Evolutionary conservation across 2,329 filamentous ascomycete species (phyloP).

Genomic region (Coniochaeta pulveracea): DNA sequence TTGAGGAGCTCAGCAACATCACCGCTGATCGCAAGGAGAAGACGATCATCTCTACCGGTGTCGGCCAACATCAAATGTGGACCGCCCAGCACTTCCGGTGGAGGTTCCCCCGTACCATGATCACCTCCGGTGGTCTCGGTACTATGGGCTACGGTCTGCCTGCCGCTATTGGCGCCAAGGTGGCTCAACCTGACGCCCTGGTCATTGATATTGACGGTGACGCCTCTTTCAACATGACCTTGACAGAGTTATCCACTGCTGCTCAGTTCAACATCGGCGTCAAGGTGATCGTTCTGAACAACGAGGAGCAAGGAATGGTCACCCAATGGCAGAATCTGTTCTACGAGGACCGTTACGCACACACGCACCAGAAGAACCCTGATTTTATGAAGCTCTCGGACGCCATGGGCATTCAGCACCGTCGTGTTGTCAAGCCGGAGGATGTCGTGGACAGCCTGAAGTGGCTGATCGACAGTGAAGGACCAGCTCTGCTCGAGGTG

Average conservation of each 20-base stretch:
- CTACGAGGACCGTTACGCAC: conserved; percentile 85
- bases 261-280: conserved; percentile 93
- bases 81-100: conserved; percentile 93
- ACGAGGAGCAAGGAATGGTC: conserved; percentile 97
- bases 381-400: conserved; percentile 90
- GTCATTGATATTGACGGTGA: conserved; percentile 96
- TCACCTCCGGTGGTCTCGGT: conserved; percentile 90
- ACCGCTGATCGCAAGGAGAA: conserved; percentile 70
- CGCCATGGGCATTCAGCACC: conserved; percentile 76
- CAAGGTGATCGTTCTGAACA: conserved; percentile 92
- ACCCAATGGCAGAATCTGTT: conserved; percentile 98
- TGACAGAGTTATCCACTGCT: conserved; percentile 88
- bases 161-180: conserved; percentile 90
- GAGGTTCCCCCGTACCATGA: conserved; percentile 83
- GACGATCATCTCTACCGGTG: conserved; percentile 85
- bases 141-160: conserved; percentile 96
- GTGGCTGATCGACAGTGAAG: conserved; percentile 83
- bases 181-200: conserved; percentile 61
- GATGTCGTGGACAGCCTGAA: conserved; percentile 69
- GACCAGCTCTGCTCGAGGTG: conserved; percentile 88
- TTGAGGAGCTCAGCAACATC: conserved; percentile 79
- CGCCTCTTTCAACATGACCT: conserved; percentile 98
- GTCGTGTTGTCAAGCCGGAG: conserved; percentile 59
- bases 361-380: conserved; percentile 92
- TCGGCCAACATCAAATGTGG: conserved; percentile 99